phyloP scores from a whole-genome alignment of 2,329 filamentous ascomycete genomes.

The Pseudogymnoascus sp. region DNA sequence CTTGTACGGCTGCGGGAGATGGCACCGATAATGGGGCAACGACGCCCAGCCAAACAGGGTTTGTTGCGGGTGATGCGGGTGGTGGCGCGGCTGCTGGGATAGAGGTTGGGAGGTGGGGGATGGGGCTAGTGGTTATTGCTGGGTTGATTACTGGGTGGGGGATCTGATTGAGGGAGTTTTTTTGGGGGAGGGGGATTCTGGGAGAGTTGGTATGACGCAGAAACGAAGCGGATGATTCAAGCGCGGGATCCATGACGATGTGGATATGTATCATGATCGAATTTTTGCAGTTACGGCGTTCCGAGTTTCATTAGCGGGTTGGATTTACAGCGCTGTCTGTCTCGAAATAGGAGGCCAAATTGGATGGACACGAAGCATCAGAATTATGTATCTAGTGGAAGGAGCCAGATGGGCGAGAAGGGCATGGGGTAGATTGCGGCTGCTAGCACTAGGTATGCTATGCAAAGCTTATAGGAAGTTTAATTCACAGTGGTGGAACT shows the following conservation, averaged over 20 bases:
- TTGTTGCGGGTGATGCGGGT: slow-evolving; percentile 18
- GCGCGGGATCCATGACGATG: neutral
- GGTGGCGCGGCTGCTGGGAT: slow-evolving; percentile 20
- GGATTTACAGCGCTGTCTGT: neutral
- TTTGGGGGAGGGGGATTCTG: neutral
- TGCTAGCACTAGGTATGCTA: neutral
- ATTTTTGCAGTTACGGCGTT: neutral
- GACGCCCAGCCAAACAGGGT: slow-evolving; percentile 5
- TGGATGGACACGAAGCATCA: neutral
- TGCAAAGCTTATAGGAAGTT: no score
- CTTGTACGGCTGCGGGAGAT: slow-evolving; percentile 25
- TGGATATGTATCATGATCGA: neutral
- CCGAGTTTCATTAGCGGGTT: neutral
- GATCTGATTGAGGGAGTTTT: slow-evolving; percentile 12
- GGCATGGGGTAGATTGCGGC: neutral
- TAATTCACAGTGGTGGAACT: no score
- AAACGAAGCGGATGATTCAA: neutral
- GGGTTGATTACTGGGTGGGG: slow-evolving; percentile 23
- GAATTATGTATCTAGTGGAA: neutral
- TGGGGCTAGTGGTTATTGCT: slow-evolving; percentile 21
- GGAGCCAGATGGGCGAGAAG: neutral
- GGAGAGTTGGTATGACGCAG: neutral
- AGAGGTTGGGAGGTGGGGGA: slow-evolving; percentile 21
- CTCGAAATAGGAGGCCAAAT: neutral
- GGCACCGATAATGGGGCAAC: slow-evolving; percentile 13